Evolutionary conservation across 176 grass and related monocot species (phyloP).

Genomic region (Aegilops speltoides): DNA sequence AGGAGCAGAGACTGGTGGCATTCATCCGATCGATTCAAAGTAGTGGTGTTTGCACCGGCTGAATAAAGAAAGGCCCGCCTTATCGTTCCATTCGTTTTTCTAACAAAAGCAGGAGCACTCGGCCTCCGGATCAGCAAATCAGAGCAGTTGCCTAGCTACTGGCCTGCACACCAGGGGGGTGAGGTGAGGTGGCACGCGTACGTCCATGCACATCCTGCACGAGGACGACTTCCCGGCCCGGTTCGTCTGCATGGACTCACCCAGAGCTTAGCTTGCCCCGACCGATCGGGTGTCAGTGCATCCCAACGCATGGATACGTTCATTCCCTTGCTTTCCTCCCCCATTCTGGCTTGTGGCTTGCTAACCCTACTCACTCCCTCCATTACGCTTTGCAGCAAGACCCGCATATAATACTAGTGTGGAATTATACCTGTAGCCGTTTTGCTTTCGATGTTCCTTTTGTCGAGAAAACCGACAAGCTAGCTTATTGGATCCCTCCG

Average conservation of each 20-base stretch:
- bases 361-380: too few species aligned
- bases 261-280: neutral
- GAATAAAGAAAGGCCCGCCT: conserved; percentile 14
- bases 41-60: conserved; percentile 18
- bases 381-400: neutral
- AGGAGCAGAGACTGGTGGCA: neutral
- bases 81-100: conserved; percentile 8
- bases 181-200: neutral
- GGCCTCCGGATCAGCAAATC: neutral
- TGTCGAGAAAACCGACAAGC: neutral
- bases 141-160: conserved; percentile 1
- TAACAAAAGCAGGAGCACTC: conserved; percentile 29
- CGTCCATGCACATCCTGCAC: conserved; percentile 8
- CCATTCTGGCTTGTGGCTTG: neutral
- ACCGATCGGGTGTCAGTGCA: conserved; percentile 21
- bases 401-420: neutral
- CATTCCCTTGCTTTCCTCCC: neutral
- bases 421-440: neutral
- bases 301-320: neutral
- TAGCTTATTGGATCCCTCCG: neutral
- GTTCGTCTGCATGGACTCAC: conserved; percentile 11
- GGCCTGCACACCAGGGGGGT: neutral
- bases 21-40: neutral
- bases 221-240: neutral
- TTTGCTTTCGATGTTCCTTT: neutral